phyloP scores from a whole-genome alignment of 2,329 filamentous ascomycete species.

The Stemphylium beticola region DNA sequence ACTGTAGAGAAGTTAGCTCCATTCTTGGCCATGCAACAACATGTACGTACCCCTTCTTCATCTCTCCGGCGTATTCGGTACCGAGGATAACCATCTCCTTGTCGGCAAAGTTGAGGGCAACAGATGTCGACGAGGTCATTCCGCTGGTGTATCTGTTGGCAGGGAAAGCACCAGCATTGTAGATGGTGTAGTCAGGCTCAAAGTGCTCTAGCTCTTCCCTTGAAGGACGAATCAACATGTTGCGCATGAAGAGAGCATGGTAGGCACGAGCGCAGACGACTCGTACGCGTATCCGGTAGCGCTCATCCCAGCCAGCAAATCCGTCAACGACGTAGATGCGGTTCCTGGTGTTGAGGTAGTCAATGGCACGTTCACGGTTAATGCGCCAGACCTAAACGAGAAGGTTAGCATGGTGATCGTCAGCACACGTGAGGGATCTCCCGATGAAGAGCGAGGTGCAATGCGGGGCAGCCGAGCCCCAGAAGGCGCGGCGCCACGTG shows the following conservation, averaged over 20 bases:
- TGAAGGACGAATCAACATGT: slow-evolving; percentile 97
- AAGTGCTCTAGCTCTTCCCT: slow-evolving; percentile 94
- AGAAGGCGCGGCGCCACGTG: slow-evolving; percentile 32
- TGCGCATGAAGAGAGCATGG: slow-evolving; percentile 99
- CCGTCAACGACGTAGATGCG: slow-evolving; percentile 99
- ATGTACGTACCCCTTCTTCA: background rate
- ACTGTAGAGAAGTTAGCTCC: slow-evolving; percentile 63
- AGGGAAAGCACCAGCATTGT: slow-evolving; percentile 98
- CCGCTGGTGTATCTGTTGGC: slow-evolving; percentile 97
- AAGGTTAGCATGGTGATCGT: slow-evolving; percentile 11
- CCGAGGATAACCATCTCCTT: slow-evolving; percentile 99
- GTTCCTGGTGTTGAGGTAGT: slow-evolving; percentile 98
- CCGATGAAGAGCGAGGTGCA: slow-evolving; percentile 25
- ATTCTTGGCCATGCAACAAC: slow-evolving; percentile 2
- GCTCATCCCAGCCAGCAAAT: slow-evolving; percentile 97
- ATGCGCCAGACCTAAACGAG: slow-evolving; percentile 89
- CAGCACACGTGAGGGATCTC: slow-evolving; percentile 35
- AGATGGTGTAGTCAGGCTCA: slow-evolving; percentile 99
- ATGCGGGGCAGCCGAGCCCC: slow-evolving; percentile 46
- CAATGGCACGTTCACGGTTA: slow-evolving; percentile 97
- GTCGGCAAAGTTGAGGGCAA: slow-evolving; percentile 98
- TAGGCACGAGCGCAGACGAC: slow-evolving; percentile 99
- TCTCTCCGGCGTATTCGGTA: slow-evolving; percentile 87
- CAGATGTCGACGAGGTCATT: slow-evolving; percentile 98
- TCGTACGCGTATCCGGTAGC: slow-evolving; percentile 95